phyloP scores from a whole-genome alignment of 306 rosid genomes.

The Citrullus colocynthis region DNA sequence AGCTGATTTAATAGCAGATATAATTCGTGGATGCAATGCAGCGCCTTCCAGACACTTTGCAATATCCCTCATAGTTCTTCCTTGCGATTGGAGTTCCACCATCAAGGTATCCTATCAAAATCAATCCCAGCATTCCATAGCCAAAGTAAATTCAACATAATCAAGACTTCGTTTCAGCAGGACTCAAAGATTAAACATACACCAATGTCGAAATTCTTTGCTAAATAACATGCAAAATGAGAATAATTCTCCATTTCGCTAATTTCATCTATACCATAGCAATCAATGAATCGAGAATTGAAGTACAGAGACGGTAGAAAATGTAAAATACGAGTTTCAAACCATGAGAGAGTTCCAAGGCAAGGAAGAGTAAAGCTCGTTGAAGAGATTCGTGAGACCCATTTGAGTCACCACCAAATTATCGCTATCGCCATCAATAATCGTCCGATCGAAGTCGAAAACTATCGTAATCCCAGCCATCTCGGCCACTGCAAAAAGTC shows the following conservation, averaged over 20 bases:
- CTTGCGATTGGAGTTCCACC: conserved; percentile 55
- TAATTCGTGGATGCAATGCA: conserved; percentile 34
- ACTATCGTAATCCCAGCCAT: conserved; percentile 38
- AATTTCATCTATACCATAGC: not conserved
- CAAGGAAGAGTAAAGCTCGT: conserved; percentile 36
- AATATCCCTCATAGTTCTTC: conserved; percentile 30
- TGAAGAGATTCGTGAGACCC: conserved; percentile 47
- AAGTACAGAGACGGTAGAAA: not conserved
- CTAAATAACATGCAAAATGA: not conserved
- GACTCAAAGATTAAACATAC: not conserved
- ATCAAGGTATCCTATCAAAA: conserved; percentile 37
- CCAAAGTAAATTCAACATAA: not conserved
- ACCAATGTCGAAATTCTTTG: not conserved
- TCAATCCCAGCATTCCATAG: not conserved
- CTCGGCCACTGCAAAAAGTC: conserved; percentile 4
- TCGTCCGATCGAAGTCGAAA: conserved; percentile 68
- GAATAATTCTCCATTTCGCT: not conserved
- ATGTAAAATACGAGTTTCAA: not conserved
- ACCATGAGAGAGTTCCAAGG: conserved; percentile 83
- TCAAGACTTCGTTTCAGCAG: not conserved
- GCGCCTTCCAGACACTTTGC: conserved; percentile 39
- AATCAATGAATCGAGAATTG: not conserved
- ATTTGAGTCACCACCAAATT: conserved; percentile 44
- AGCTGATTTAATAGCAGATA: conserved; percentile 55
- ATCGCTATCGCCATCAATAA: conserved; percentile 79